phyloP scores from a whole-genome alignment of 257 asterid genomes.

The Solanum sitiens region DNA sequence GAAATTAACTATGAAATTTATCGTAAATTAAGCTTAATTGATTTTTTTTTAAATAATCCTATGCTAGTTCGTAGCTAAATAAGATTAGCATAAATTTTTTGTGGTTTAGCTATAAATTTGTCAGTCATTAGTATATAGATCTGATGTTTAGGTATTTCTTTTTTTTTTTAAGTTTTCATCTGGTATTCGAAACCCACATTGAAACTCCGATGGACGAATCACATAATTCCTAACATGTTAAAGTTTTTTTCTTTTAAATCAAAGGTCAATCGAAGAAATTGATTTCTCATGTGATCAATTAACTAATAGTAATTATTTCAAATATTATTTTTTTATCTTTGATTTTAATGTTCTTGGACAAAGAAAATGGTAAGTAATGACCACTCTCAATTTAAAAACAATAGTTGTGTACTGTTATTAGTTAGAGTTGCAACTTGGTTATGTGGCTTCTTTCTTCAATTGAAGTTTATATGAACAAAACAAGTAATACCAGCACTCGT shows the following conservation, averaged over 20 bases:
- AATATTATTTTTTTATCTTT: not conserved
- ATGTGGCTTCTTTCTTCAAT: not conserved
- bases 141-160: not conserved
- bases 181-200: too few relatives aligned
- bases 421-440: not conserved
- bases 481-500: not conserved
- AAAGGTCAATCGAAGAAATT: not conserved
- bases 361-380: not conserved
- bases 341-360: not conserved
- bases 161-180: too few relatives aligned
- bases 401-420: not conserved
- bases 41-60: not conserved
- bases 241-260: not conserved
- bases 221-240: not conserved
- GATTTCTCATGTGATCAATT: not conserved
- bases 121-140: not conserved
- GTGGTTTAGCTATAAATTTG: not conserved
- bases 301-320: not conserved
- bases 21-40: rapidly evolving
- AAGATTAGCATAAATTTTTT: not conserved
- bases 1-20: not conserved
- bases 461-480: not conserved
- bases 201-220: not conserved
- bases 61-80: not conserved
- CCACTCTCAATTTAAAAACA: not conserved